These are phyloP conservation scores for Colletotrichum cordylinicola DNA, from an alignment of 2,329 filamentous ascomycete species.

Conservation along the genomic window DNA sequence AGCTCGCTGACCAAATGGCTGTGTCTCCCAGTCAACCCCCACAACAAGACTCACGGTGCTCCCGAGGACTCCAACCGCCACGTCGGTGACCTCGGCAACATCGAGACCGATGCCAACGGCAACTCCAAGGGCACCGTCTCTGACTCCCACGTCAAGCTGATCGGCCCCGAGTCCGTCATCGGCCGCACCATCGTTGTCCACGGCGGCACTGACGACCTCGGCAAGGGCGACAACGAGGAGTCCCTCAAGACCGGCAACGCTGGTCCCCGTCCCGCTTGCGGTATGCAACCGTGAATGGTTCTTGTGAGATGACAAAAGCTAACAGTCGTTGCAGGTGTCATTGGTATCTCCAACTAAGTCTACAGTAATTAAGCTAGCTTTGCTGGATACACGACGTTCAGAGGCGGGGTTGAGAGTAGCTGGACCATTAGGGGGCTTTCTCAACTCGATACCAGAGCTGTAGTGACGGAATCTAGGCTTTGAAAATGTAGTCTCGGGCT, in stretches of 20 bases:
- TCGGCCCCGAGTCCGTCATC: conserved; percentile 92
- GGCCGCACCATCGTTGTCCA: conserved; percentile 96
- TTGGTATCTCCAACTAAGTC: conserved; percentile 80
- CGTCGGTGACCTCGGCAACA: conserved; percentile 97
- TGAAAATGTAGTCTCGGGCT: not conserved
- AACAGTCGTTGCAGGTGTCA: conserved; percentile 66
- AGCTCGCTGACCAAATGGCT: not conserved
- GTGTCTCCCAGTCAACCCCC: conserved; percentile 84
- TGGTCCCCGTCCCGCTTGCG: conserved; percentile 90
- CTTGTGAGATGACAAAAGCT: not conserved
- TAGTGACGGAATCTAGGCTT: not conserved
- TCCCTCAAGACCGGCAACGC: conserved; percentile 99
- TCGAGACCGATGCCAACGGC: conserved; percentile 92
- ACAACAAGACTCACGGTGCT: conserved; percentile 89
- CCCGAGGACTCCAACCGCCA: conserved; percentile 85
- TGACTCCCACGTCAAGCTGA: conserved; percentile 92
- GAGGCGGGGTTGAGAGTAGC: not conserved
- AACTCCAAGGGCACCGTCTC: conserved; percentile 81
- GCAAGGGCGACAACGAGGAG: conserved; percentile 89
- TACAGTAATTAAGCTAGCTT: not conserved
- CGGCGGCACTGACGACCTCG: conserved; percentile 94
- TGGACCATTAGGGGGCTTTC: not conserved
- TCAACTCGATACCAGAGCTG: not conserved
- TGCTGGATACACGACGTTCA: not conserved
- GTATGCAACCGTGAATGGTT: conserved; percentile 54